Percentiles rank a stretch among this genome's conserved stretches.
Conservation (phyloP, 441 rosid genomes). For the Croton setiger region DNA sequence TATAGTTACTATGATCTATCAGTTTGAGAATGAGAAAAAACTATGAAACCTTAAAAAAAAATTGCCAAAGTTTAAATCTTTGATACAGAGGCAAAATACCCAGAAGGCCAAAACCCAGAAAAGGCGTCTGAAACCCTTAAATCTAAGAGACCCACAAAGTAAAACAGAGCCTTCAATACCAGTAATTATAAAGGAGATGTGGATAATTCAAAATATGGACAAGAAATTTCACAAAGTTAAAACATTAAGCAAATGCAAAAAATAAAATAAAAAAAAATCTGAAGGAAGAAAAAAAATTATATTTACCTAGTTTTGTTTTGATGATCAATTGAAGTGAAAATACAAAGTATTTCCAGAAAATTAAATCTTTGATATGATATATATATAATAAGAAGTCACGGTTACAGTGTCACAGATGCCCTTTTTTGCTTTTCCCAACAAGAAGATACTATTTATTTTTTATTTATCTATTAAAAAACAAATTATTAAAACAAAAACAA, state of each 20-base stretch:
- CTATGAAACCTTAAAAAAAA: background rate
- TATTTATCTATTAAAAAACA: too few relatives aligned
- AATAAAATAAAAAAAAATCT: background rate
- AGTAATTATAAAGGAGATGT: conserved; percentile 26
- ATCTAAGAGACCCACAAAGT: conserved; percentile 24
- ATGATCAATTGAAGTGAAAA: conserved; percentile 26
- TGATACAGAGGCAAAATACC: conserved; percentile 12
- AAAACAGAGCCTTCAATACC: conserved; percentile 7
- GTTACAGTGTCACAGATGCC: background rate
- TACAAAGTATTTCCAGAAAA: conserved; percentile 13
- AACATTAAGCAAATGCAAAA: conserved; percentile 5
- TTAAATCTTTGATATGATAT: conserved; percentile 6
- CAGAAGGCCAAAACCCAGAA: conserved; percentile 28
- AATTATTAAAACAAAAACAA: background rate
- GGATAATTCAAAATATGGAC: conserved; percentile 63
- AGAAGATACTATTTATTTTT: background rate
- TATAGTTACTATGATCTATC: conserved; percentile 1
- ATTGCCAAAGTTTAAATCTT: conserved; percentile 1
- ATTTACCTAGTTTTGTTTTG: conserved; percentile 26
- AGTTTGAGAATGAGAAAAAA: background rate
- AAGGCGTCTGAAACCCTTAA: conserved; percentile 17
- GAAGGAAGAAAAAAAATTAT: background rate
- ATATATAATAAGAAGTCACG: background rate
- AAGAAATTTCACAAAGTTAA: conserved; percentile 31
- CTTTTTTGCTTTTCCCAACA: background rate